A percentile compares a stretch with the other conserved stretches of the same genome.
These are phyloP conservation scores for Pseudocercospora eumusae DNA, from an alignment of 2,329 filamentous ascomycete species.

Conservation along the genomic window DNA sequence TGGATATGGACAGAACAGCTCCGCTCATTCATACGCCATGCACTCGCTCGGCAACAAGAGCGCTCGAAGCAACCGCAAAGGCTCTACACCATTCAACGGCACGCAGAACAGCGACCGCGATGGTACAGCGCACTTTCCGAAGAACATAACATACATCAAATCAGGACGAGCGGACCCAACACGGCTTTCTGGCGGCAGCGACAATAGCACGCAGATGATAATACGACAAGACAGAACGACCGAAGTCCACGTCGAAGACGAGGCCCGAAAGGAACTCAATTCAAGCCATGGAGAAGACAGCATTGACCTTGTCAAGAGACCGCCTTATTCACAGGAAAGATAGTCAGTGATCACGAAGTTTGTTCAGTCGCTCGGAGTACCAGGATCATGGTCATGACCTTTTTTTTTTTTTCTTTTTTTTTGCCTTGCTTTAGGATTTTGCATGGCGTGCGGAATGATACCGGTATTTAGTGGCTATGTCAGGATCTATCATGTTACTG, in stretches of 20 bases:
- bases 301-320: constrained; percentile 10
- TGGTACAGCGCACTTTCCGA: constrained; percentile 14
- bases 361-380: not conserved
- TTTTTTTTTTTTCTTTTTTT: no score
- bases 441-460: not conserved
- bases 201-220: constrained; percentile 28
- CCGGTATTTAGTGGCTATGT: not conserved
- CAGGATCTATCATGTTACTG: not conserved
- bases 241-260: constrained; percentile 27
- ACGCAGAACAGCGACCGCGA: constrained; percentile 15
- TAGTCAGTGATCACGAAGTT: not conserved
- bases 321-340: constrained; percentile 2
- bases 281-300: constrained; percentile 12
- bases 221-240: constrained; percentile 31
- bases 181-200: constrained; percentile 22
- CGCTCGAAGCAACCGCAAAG: constrained; percentile 5
- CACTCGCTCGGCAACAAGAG: constrained; percentile 21
- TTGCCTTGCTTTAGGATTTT: not conserved
- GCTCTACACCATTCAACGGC: constrained; percentile 9
- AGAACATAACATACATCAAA: constrained; percentile 25
- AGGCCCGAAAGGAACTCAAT: not conserved
- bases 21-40: constrained; percentile 25
- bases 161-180: constrained; percentile 2
- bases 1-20: constrained; percentile 25
- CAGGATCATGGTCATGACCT: not conserved